These are phyloP conservation scores for Kluyveromyces marxianus DNA, from an alignment of 1,139 yeast species.

Conservation along the genomic window DNA sequence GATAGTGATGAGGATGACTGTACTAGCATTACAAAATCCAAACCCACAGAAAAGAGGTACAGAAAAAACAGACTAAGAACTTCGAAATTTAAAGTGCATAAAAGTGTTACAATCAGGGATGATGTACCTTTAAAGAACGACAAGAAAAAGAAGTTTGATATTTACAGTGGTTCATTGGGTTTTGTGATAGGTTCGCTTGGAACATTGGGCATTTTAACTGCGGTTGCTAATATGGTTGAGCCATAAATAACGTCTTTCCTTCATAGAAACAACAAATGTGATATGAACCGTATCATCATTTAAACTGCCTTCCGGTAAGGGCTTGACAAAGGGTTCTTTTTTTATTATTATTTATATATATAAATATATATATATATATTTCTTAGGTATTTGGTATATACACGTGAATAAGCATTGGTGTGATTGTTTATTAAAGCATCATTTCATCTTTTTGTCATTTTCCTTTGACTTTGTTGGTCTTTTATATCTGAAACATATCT, in stretches of 20 bases:
- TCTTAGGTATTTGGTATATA: background rate
- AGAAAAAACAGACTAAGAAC: background rate
- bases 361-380: background rate
- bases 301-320: no score
- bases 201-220: constrained; percentile 13
- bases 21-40: background rate
- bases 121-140: no score
- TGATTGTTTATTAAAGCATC: no score
- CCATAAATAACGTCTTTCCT: background rate
- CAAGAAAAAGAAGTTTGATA: constrained; percentile 1
- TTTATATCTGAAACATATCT: background rate
- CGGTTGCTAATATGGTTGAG: constrained; percentile 12
- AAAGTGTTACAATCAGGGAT: background rate
- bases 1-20: background rate
- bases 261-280: no score
- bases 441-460: no score
- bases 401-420: no score
- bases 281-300: no score
- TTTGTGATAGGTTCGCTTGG: constrained; percentile 16
- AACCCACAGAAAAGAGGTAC: background rate
- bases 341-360: background rate
- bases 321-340: no score
- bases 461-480: background rate
- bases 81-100: background rate
- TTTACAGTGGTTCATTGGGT: constrained; percentile 14